Evolutionary conservation across 2,329 filamentous ascomycete species (phyloP), one percentile per base, ranked within the genome.

Genomic region (Aurifilum marmelostoma): DNA sequence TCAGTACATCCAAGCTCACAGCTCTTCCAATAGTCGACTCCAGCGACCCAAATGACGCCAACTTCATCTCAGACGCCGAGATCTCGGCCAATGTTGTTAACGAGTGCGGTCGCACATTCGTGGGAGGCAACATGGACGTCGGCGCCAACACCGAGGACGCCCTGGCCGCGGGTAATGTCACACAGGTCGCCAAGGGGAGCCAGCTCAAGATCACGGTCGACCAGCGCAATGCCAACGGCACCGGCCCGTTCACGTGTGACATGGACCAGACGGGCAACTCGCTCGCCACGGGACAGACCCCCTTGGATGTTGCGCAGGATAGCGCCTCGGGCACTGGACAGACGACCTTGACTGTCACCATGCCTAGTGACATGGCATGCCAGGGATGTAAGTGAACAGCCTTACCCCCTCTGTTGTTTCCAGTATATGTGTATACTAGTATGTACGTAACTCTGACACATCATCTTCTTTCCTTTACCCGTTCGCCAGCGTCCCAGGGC

Each of bases 71-170:
- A 60, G 83, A 87, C 66, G 83, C 83, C 11, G 81, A 87, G 79
- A 82, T 86, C 71, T 69, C 73, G 3, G 78, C 79, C 67, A 86
- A 86, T 72, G 75, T 83, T 3, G 86, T 87, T 54, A 87, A 86
- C 70, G 81, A 85, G 65, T 90, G 88, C 73, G 88, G 88, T 61
- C 83, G 88, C 70, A 90, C 88, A n/a, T 81, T 89, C 75, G 75
- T 85, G 50, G 74, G 80, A 68, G 88, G 88, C 50, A 86, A 84
- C 78, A 89, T 90, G 73, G 85, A 89, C 68, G 81, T 89, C 68
- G 83, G 83, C 32, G 82, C 85, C 75, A 82, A 82, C 71, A 85
- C 83, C 0, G 83, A 86, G 75, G 82, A 83, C 66, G 82, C 82
- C 6, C 71, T 87, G 4, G 76, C 80, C 11, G 81, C 80, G 8